Conservation (phyloP, 371 early-diverging fungal species). For the Mucor sp. region DNA sequence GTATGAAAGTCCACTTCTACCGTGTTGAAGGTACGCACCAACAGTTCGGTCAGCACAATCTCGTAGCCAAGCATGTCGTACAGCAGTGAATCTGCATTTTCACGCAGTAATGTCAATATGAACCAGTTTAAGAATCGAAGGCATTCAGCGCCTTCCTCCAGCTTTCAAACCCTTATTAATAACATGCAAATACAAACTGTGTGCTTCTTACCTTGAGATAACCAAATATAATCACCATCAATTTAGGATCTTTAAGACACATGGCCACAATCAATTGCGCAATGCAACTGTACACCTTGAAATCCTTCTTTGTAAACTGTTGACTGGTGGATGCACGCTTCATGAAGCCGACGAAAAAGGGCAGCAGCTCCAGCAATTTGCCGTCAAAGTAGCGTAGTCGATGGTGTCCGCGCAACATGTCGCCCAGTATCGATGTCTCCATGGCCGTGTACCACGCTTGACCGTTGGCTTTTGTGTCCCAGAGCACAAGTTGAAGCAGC, state of each 20-base stretch:
- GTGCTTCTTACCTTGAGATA: conserved; percentile 37
- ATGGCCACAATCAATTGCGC: conserved; percentile 39
- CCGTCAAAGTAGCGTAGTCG: conserved; percentile 38
- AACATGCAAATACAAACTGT: no score
- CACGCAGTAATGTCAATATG: conserved; percentile 32
- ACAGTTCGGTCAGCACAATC: conserved; percentile 36
- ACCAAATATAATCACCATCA: conserved; percentile 31
- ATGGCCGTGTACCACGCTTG: conserved; percentile 41
- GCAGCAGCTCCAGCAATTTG: conserved; percentile 27
- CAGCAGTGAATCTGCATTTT: conserved; percentile 23
- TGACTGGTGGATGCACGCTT: conserved; percentile 37
- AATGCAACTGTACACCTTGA: conserved; percentile 41
- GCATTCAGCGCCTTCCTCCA: conserved; percentile 45
- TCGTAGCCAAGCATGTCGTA: conserved; percentile 37
- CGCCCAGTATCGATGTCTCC: conserved; percentile 29
- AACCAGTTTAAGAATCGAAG: conserved; percentile 56
- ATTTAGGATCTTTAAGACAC: conserved; percentile 35
- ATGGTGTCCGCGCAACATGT: conserved; percentile 10
- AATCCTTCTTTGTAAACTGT: conserved; percentile 53
- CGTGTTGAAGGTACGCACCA: conserved; percentile 44
- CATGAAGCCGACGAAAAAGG: conserved; percentile 36
- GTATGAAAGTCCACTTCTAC: conserved; percentile 41
- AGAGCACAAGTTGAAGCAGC: conserved; percentile 46
- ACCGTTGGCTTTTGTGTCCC: conserved; percentile 38
- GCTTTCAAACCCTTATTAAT: conserved; percentile 18